These are phyloP conservation scores for Suhomyces maxii DNA, from an alignment of 1,139 yeast genomes.

Conservation along the genomic window DNA sequence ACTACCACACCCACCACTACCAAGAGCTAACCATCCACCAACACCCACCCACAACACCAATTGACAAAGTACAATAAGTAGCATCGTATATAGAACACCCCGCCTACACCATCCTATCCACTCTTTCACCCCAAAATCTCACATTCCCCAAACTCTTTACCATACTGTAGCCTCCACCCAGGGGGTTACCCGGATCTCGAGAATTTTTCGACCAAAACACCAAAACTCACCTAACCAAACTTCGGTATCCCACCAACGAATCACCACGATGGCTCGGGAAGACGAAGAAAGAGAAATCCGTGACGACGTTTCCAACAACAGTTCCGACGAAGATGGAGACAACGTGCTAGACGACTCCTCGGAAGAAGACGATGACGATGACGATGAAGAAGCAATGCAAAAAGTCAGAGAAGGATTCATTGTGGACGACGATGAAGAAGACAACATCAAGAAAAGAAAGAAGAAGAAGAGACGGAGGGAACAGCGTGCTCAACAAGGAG, in stretches of 20 bases:
- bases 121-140: neutral
- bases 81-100: neutral
- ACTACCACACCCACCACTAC: neutral
- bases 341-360: slow-evolving; percentile 67
- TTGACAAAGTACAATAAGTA: too few species aligned
- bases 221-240: neutral
- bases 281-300: slow-evolving; percentile 41
- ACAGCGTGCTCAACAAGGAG: slow-evolving; percentile 31
- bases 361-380: slow-evolving; percentile 75
- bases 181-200: slow-evolving; percentile 10
- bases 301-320: slow-evolving; percentile 29
- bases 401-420: slow-evolving; percentile 89
- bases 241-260: neutral
- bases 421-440: slow-evolving; percentile 81
- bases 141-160: neutral
- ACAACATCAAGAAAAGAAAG: slow-evolving; percentile 30
- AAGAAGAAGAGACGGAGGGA: slow-evolving; percentile 40
- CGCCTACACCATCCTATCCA: neutral
- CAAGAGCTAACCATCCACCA: neutral
- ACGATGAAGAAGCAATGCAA: slow-evolving; percentile 72
- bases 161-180: neutral
- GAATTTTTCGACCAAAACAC: slow-evolving; percentile 10
- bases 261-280: slow-evolving; percentile 19
- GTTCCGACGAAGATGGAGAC: slow-evolving; percentile 41
- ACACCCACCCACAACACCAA: neutral